Percentiles rank a stretch among this genome's conserved stretches.
Evolutionary conservation across 164 flowering plant genomes (phyloP).

Genomic region (Kalanchoe fedtschenkoi): DNA sequence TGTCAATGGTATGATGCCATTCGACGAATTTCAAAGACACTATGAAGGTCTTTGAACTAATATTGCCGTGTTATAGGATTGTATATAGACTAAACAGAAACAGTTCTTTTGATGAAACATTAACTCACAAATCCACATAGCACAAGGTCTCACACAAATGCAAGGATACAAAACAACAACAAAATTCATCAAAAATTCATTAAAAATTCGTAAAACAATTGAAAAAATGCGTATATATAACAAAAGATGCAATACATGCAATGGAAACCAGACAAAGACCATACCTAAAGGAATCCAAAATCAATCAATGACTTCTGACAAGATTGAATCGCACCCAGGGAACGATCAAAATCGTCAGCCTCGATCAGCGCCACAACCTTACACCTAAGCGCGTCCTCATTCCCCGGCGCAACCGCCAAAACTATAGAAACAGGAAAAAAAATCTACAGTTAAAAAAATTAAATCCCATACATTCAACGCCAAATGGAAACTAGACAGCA

Average conservation of each 20-base stretch:
- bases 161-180: background rate
- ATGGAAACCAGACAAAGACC: background rate
- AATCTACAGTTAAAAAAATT: constrained; percentile 2
- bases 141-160: background rate
- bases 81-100: too few species aligned
- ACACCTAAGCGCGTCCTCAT: constrained; percentile 82
- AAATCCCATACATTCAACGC: background rate
- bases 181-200: background rate
- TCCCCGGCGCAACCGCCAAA: constrained; percentile 50
- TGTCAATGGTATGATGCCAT: too few species aligned
- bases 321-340: constrained; percentile 42
- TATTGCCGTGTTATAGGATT: too few species aligned
- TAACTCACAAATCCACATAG: background rate
- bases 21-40: too few species aligned
- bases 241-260: background rate
- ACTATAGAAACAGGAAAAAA: constrained; percentile 27
- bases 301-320: constrained; percentile 32
- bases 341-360: constrained; percentile 49
- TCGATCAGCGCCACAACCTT: constrained; percentile 75
- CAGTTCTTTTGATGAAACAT: too few species aligned
- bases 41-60: too few species aligned
- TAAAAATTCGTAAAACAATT: background rate
- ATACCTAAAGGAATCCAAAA: constrained; percentile 60
- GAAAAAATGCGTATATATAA: too few species aligned
- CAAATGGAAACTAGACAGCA: background rate